Evolutionary conservation across 768 basidiomycete genomes (phyloP).

Genomic region (Favolaschia claudopus): DNA sequence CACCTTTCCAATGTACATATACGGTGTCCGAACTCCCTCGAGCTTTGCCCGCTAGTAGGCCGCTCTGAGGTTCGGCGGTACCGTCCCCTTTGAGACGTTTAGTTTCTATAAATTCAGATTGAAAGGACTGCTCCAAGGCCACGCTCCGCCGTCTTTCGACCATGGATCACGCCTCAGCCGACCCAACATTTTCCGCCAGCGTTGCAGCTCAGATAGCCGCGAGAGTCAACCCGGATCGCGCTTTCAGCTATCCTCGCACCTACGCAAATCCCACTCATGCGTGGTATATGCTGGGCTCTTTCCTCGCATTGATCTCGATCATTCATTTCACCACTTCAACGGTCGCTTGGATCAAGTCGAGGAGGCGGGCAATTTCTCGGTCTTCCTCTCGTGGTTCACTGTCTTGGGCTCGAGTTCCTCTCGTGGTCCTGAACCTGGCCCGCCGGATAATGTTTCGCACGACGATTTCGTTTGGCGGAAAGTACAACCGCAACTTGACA

Average conservation of each 20-base stretch:
- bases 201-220: not conserved
- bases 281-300: constrained; percentile 50
- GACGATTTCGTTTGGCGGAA: constrained; percentile 43
- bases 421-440: constrained; percentile 41
- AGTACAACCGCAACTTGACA: constrained; percentile 47
- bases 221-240: constrained; percentile 5
- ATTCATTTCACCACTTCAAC: constrained; percentile 39
- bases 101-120: constrained; percentile 14
- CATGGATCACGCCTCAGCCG: constrained; percentile 16
- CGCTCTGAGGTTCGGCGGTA: not conserved
- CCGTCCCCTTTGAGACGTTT: not conserved
- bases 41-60: constrained; percentile 13
- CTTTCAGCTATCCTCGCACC: constrained; percentile 5
- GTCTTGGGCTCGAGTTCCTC: constrained; percentile 39
- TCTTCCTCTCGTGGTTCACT: not conserved
- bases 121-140: not conserved
- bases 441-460: constrained; percentile 47
- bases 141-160: not conserved
- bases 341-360: constrained; percentile 25
- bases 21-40: constrained; percentile 20
- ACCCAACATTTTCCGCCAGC: not conserved
- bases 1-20: constrained; percentile 5
- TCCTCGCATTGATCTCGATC: constrained; percentile 49
- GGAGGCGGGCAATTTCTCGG: constrained; percentile 5
- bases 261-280: constrained; percentile 33